phyloP scores from a whole-genome alignment of 2,329 filamentous ascomycete genomes.

The Pestalotiopsis sp. region DNA sequence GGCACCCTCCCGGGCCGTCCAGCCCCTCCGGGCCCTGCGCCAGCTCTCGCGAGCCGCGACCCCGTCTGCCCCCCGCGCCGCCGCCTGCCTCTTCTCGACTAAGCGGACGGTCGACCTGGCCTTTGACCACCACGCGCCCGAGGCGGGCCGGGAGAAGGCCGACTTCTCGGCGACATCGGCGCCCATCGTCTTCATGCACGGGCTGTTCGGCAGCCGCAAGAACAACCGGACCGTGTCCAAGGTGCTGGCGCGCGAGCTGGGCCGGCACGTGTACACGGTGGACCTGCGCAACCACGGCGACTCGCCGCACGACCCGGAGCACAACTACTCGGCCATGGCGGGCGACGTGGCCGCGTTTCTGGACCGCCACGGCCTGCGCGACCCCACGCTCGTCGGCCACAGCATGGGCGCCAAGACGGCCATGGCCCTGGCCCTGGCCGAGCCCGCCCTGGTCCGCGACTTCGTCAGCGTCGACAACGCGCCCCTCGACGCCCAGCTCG shows the following conservation, averaged over 20 bases:
- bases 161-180: conserved; percentile 34
- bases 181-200: conserved; percentile 88
- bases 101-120: conserved; percentile 43
- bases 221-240: conserved; percentile 79
- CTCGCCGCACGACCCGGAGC: conserved; percentile 73
- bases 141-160: conserved; percentile 35
- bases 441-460: conserved; percentile 67
- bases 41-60: background rate
- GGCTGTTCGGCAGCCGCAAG: conserved; percentile 91
- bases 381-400: conserved; percentile 83
- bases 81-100: background rate
- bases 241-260: conserved; percentile 77
- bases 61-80: background rate
- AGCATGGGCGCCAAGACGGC: conserved; percentile 96
- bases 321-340: conserved; percentile 83
- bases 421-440: conserved; percentile 80
- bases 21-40: background rate
- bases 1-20: background rate
- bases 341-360: conserved; percentile 83
- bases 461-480: conserved; percentile 91
- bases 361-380: conserved; percentile 64
- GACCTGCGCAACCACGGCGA: conserved; percentile 94
- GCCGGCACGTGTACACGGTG: conserved; percentile 81
- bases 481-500: conserved; percentile 77
- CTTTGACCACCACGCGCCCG: conserved; percentile 68